Evolutionary conservation across 2,329 filamentous ascomycete genomes (phyloP), one percentile per base, ranked within the genome.

Genomic region (Colletotrichum sp.): DNA sequence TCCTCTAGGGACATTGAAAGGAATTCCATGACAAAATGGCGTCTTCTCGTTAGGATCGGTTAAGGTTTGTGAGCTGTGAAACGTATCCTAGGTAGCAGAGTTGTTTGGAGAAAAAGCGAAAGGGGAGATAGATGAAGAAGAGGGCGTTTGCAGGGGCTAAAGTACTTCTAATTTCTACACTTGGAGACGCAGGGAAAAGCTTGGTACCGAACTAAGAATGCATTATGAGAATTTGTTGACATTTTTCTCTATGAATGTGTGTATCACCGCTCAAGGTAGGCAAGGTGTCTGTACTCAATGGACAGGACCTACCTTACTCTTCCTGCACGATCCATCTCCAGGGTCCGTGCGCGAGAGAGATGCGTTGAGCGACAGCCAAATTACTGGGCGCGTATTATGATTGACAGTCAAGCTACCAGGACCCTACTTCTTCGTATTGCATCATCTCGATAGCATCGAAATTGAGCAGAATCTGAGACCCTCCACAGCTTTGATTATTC

Each of bases 101-200:
- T 44, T 44, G 36, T 10, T 0, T 44, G 39, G 39, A 44, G 0
- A 44, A 18, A 10, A 3, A n/a, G 34, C 34, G 34, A n/a, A 5
- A 16, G 39, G 39, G 5, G 5, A 44, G 5, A 44, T n/a, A 0
- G 39, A 18, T n/a, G 39, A 44, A 44, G 39, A n/a, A 44, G 39
- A 44, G 16, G 18, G 39, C 1, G 39, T 44, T 44, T 44, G 39
- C 5, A 18, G 8, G 39, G 39, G 39, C 39, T 44, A 0, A 44
- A 44, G 16, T n/a, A 44, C 39, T 44, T 0, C 0, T 0, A 0
- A 44, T 44, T 0, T 44, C 16, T 0, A 9, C 39, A 8, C 8
- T 44, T 44, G 5, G 16, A 0, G 39, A 44, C 39, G 16, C 16
- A 5, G 0, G 16, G 39, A n/a, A 44, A 44, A 44, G 16, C 8